Base-by-base conservation (phyloP, 805 yeast species). In the Jamesozyma piceae region DNA sequence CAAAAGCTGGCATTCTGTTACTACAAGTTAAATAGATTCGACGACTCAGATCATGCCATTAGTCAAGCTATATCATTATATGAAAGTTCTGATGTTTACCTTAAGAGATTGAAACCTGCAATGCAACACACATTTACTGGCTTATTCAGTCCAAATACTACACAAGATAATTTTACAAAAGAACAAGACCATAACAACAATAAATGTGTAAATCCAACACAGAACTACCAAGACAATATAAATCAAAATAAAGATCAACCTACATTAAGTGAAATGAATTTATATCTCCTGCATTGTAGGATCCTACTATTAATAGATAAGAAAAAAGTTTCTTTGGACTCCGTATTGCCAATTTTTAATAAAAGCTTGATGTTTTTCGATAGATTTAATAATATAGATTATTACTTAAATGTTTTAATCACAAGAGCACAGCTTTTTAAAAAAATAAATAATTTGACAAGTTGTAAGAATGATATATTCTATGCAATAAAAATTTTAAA, bases 31-130 rank as follows among this genome's bases (percentile, higher is more conserved):
- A 46, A 47, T 21, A 43, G 46, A 26, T 55, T 49, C 33, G 57
- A 51, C 28, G 55, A 52, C 37, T 51, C 61, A 22, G 39, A 51
- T 40, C 51, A 50, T 35, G 52, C 55, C 6, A 49, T 53, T 4
- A 13, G 18, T 5, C 45, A 45, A 17, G 43, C 51, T 3, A 18
- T 48, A 10, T 19, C 32, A 20, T 17, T 37, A n/a, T 35, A 35
- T 26, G 48, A 38, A 26, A 33, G 13, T 3, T n/a, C 34, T 14
- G 18, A 11, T 31, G 15, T 15, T 17, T 15, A 31, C 6, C 28
- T 24, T 11, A 24, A 11, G 11, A 24, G 28, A 24, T 24, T 11
- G 11, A 24, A 11, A 6, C 10, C 28, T 6, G 28, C 28, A 8
- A 6, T 11, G 11, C 28, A 24, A 24, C 6, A 6, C 10, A 24